Base-by-base conservation (phyloP, 768 basidiomycete species). In the Lactarius tabidus region DNA sequence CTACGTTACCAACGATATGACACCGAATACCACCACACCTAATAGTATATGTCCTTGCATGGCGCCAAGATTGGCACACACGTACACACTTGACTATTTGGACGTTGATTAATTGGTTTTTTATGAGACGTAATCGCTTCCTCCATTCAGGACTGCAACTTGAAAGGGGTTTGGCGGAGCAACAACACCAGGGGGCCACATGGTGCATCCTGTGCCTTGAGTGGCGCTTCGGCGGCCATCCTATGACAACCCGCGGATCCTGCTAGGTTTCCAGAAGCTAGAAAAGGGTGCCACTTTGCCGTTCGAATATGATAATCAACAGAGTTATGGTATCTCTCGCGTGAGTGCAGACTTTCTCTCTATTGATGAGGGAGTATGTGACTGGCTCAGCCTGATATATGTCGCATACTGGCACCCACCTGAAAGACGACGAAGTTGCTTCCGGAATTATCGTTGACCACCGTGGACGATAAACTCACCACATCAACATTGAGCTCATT, bases 21-120 rank as follows among this genome's bases (percentile, higher is more conserved):
- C 18, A 61, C 29, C 12, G 23, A 29, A 39, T 62, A 62, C 53
- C 23, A 45, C 26, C 59, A 51, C 26, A 43, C 55, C 45, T 65
- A 60, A 60, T 60, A 60, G 57, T 60, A 51, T 1, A 35, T 31
- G 2, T 15, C 41, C 23, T 55, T 18, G 23, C 41, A 39, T 17
- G 38, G 36, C 36, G 38, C 45, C 43, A 45, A 45, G 10, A 23
- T 48, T 26, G 45, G 45, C n/a, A 20, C 41, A 8, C 33, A 33
- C 33, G 33, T 33, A 15, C 45, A 5, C 45, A 12, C 43, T 45
- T 45, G 43, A 45, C 43, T 10, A 26, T 26, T 48, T 48, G 45
- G 3, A 14, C 15, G 14, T 38, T 36, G n/a, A 48, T 48, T 26
- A 48, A 48, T 45, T 45, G 23, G 1, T 23, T 48, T 23, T 23